Base-by-base conservation (phyloP, 2,329 filamentous ascomycete genomes). In the Ascochyta rabiei region DNA sequence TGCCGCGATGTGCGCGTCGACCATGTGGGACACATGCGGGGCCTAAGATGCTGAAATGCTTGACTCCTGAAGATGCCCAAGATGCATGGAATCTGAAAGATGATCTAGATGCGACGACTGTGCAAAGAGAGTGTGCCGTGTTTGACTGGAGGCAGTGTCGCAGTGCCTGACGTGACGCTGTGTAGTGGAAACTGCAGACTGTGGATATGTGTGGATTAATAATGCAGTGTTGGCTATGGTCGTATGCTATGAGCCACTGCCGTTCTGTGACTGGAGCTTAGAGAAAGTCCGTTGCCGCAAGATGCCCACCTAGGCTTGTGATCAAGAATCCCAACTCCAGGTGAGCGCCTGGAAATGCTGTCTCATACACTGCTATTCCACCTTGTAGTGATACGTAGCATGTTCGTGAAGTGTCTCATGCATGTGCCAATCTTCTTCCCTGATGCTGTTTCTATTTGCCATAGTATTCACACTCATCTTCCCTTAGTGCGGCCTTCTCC, bases 401-500 rank as follows among this genome's bases (percentile, higher is more conserved):
- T 58, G 48, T 50, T 49, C 46, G 31, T 51, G 50, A 26, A 53
- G 35, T 31, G 42, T 60, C 40, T 43, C 47, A 55, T 47, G 31
- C 51, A 62, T 49, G 31, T 49, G 58, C 51, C 50, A 52, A 45
- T 53, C 39, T 39, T 40, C 18, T 39, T 48, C 33, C 31, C 21
- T 24, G 31, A 18, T 37, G 31, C 24, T 21, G 42, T 21, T 24
- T 39, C 34, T 34, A 46, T 31, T 41, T 47, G 15, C 30, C 31
- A 42, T n/a, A 16, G 23, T 23, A 28, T 18, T 23, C 23, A 35
- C 16, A 16, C 18, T 13, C 18, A 33, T 21, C 23, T 40, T 40
- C 28, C 23, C 30, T 44, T 43, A 58, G 21, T 16, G 37, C 12
- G 70, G 71, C 12, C 71, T 72, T 41, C 71, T 60, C 12, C 71